Evolutionary conservation across 1,284 basidiomycete species (phyloP).

Genomic region (Naganishia liquefaciens): DNA sequence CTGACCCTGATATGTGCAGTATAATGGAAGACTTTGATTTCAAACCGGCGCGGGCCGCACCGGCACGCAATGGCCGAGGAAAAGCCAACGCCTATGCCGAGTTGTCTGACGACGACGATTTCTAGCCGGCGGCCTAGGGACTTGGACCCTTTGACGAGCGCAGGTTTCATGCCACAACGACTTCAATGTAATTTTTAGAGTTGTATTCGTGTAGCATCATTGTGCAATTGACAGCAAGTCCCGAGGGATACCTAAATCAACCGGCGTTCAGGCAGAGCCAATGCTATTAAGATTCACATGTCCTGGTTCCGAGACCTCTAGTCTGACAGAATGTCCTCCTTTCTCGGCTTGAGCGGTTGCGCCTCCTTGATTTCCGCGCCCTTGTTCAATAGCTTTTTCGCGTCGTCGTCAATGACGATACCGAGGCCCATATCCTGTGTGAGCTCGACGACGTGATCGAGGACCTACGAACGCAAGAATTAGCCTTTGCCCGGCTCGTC

Average conservation of each 20-base stretch:
- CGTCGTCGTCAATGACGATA: slow-evolving; percentile 51
- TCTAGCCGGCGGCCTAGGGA: too few species aligned
- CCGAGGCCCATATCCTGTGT: slow-evolving; percentile 53
- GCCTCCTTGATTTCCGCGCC: slow-evolving; percentile 52
- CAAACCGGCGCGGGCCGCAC: slow-evolving; percentile 37
- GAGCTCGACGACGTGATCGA: slow-evolving; percentile 55
- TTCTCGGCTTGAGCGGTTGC: slow-evolving; percentile 50
- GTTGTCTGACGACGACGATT: slow-evolving; percentile 40
- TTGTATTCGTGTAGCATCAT: slow-evolving; percentile 29
- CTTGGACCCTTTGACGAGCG: too few species aligned
- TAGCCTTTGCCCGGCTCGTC: slow-evolving; percentile 6
- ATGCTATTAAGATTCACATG: not conserved
- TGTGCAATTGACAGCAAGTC: slow-evolving; percentile 6
- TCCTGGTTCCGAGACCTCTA: slow-evolving; percentile 31
- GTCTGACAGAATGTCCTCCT: slow-evolving; percentile 52
- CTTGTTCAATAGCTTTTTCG: slow-evolving; percentile 47
- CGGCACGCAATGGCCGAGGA: slow-evolving; percentile 40
- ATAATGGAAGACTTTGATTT: slow-evolving; percentile 38
- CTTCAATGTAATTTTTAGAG: slow-evolving; percentile 7
- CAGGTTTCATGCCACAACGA: too few species aligned
- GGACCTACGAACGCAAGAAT: slow-evolving; percentile 51
- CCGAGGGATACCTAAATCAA: not conserved
- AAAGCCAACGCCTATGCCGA: slow-evolving; percentile 47
- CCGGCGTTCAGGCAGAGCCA: not conserved
- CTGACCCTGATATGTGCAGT: slow-evolving; percentile 4